Percentiles rank a stretch among this genome's conserved stretches.
Conservation (phyloP, 1,139 yeast genomes). For the Taiozyma onychis region DNA sequence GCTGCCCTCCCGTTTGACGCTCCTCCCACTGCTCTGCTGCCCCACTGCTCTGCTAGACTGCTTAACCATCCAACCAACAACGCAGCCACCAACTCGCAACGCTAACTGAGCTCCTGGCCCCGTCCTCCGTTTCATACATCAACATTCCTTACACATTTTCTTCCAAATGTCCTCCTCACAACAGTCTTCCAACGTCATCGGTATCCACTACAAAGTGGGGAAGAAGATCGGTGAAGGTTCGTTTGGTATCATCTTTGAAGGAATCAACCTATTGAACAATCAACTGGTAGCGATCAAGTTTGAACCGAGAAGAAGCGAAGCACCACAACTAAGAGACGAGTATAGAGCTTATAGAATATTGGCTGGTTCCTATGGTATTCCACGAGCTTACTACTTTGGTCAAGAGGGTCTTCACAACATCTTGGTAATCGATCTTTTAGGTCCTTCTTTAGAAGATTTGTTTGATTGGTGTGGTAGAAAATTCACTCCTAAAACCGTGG, state of each 20-base stretch:
- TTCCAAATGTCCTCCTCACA: slow-evolving; percentile 7
- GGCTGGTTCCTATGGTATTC: slow-evolving; percentile 57
- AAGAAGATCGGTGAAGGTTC: slow-evolving; percentile 85
- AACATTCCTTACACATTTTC: not conserved
- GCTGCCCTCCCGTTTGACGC: no score
- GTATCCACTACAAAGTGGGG: slow-evolving; percentile 74
- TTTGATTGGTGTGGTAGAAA: slow-evolving; percentile 80
- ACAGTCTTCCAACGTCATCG: slow-evolving; percentile 54
- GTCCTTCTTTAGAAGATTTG: slow-evolving; percentile 73
- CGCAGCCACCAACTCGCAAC: not conserved
- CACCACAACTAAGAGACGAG: slow-evolving; percentile 76
- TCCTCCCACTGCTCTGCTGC: no score
- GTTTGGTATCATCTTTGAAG: slow-evolving; percentile 79
- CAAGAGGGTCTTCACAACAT: slow-evolving; percentile 78
- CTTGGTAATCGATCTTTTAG: slow-evolving; percentile 64
- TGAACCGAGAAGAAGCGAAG: slow-evolving; percentile 75
- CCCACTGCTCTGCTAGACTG: no score
- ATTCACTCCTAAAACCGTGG: slow-evolving; percentile 64
- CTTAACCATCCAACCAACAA: no score
- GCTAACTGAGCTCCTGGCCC: not conserved
- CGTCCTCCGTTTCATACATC: not conserved
- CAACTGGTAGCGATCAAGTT: slow-evolving; percentile 76
- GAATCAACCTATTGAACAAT: slow-evolving; percentile 68
- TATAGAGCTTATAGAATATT: slow-evolving; percentile 67
- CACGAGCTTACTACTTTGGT: slow-evolving; percentile 73